A percentile compares a stretch with the other conserved stretches of the same genome.
phyloP scores from a whole-genome alignment of 306 rosid species.

The Acacia crassicarpa region DNA sequence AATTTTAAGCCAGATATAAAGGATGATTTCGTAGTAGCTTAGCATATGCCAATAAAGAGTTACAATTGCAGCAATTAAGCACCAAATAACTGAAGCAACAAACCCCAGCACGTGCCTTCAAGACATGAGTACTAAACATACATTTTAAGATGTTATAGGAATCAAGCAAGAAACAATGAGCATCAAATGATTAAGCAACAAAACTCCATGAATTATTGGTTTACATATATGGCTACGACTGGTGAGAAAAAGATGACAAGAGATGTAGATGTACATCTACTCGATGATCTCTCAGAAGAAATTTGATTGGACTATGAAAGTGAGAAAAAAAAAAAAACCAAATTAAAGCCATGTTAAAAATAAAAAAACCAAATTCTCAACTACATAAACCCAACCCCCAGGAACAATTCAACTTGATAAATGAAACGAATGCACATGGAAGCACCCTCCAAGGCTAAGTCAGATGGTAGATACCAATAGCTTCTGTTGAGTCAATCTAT shows the following conservation, averaged over 20 bases:
- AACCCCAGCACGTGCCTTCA: neutral
- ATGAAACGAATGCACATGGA: slow-evolving; percentile 50
- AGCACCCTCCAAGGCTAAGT: slow-evolving; percentile 51
- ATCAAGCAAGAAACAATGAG: slow-evolving; percentile 19
- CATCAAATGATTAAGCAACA: slow-evolving; percentile 41
- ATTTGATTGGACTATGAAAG: slow-evolving; percentile 43
- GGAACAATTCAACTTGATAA: slow-evolving; percentile 53
- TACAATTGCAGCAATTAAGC: neutral
- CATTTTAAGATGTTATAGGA: slow-evolving; percentile 18
- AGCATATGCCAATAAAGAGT: neutral
- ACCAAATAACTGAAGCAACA: neutral
- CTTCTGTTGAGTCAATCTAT: slow-evolving; percentile 58
- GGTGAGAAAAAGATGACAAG: slow-evolving; percentile 30
- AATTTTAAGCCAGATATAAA: slow-evolving; percentile 28
- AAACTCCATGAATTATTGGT: slow-evolving; percentile 57
- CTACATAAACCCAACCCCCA: slow-evolving; percentile 54
- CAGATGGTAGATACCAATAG: slow-evolving; percentile 53
- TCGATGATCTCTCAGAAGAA: slow-evolving; percentile 46
- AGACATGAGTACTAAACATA: slow-evolving; percentile 8
- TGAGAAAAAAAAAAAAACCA: slow-evolving; percentile 27
- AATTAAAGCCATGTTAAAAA: slow-evolving; percentile 55
- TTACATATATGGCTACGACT: slow-evolving; percentile 41
- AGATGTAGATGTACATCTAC: slow-evolving; percentile 49
- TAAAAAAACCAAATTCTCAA: slow-evolving; percentile 48
- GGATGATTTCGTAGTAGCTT: slow-evolving; percentile 8